A percentile compares a stretch with the other conserved stretches of the same genome.
Evolutionary conservation across 176 grass and related monocot genomes (phyloP).

Genomic region (Luzula sylvatica): DNA sequence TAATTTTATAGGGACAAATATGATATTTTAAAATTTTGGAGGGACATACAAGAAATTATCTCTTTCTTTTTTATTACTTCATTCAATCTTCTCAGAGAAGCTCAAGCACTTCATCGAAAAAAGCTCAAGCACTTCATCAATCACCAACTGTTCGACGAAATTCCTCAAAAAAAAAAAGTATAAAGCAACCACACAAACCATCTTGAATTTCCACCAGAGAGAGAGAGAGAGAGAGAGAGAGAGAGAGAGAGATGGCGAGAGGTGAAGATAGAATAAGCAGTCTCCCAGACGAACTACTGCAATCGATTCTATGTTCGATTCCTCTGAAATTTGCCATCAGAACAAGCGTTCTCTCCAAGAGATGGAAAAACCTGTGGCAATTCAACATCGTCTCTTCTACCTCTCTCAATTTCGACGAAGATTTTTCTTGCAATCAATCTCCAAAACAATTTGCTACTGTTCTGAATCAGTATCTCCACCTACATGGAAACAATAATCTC

Average conservation of each 20-base stretch:
- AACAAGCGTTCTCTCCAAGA: slow-evolving; percentile 36
- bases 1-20: too few relatives aligned
- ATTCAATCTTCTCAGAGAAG: too few relatives aligned
- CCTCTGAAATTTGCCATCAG: slow-evolving; percentile 35
- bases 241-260: slow-evolving; percentile 4
- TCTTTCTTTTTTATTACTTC: too few relatives aligned
- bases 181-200: too few relatives aligned
- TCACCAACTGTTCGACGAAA: too few relatives aligned
- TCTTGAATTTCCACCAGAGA: not conserved
- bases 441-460: slow-evolving; percentile 11
- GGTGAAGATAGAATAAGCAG: slow-evolving; percentile 30
- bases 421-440: slow-evolving; percentile 34
- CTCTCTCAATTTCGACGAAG: slow-evolving; percentile 31
- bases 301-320: slow-evolving; percentile 28
- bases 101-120: too few relatives aligned
- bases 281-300: slow-evolving; percentile 50
- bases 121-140: too few relatives aligned
- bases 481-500: slow-evolving; percentile 31
- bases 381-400: slow-evolving; percentile 23
- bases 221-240: too few relatives aligned
- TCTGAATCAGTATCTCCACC: slow-evolving; percentile 23
- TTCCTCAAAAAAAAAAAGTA: too few relatives aligned
- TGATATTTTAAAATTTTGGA: too few relatives aligned
- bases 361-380: slow-evolving; percentile 24
- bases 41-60: too few relatives aligned